These are phyloP conservation scores for Teunomyces stri DNA, from an alignment of 805 yeast genomes.

Conservation along the genomic window DNA sequence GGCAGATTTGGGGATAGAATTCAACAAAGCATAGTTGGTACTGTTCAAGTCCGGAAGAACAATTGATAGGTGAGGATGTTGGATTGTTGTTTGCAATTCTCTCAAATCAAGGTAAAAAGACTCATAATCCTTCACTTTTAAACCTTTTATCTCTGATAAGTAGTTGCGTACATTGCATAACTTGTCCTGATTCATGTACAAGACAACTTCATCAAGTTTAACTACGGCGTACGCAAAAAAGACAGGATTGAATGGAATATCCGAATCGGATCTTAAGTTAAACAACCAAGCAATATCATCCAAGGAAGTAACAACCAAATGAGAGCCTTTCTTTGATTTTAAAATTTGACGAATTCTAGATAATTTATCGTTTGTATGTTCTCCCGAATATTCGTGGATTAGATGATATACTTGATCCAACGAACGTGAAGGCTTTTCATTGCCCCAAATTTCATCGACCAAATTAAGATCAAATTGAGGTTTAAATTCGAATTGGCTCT, in stretches of 20 bases:
- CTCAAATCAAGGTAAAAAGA: slow-evolving; percentile 58
- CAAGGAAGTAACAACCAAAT: slow-evolving; percentile 62
- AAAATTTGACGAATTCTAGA: slow-evolving; percentile 29
- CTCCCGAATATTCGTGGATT: slow-evolving; percentile 33
- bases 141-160: slow-evolving; percentile 22
- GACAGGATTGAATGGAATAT: slow-evolving; percentile 82
- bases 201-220: slow-evolving; percentile 31
- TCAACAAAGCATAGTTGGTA: slow-evolving; percentile 31
- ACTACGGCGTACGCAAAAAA: slow-evolving; percentile 65
- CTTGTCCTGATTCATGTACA: slow-evolving; percentile 55
- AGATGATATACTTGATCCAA: slow-evolving; percentile 31
- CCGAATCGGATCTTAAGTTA: slow-evolving; percentile 73
- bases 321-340: slow-evolving; percentile 16
- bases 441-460: slow-evolving; percentile 39
- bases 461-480: slow-evolving; percentile 32
- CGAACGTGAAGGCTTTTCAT: slow-evolving; percentile 33
- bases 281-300: slow-evolving; percentile 93
- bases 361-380: slow-evolving; percentile 29
- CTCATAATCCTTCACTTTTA: slow-evolving; percentile 50
- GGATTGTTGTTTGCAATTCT: slow-evolving; percentile 18
- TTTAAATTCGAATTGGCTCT: slow-evolving; percentile 24
- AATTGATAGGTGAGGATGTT: slow-evolving; percentile 15
- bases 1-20: slow-evolving; percentile 28
- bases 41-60: slow-evolving; percentile 30
- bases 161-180: slow-evolving; percentile 27